Evolutionary conservation across 83 land plant species (phyloP).

Genomic region (Thuja plicata): DNA sequence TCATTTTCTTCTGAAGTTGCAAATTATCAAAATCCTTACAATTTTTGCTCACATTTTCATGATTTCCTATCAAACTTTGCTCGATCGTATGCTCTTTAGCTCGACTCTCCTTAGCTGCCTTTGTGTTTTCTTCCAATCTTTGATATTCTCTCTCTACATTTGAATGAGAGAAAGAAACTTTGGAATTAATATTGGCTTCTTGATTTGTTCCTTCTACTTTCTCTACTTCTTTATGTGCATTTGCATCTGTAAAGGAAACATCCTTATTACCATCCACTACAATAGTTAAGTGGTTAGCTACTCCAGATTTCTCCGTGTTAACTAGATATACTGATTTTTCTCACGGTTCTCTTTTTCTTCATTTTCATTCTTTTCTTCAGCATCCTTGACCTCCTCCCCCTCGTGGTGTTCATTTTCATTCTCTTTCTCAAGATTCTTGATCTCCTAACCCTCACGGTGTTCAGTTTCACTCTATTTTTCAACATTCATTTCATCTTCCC

Average conservation of each 20-base stretch:
- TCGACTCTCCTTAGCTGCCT: not conserved
- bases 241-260: not conserved
- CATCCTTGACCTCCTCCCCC: slow-evolving; percentile 11
- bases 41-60: not conserved
- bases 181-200: not conserved
- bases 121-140: not conserved
- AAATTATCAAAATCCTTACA: slow-evolving; percentile 9
- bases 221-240: slow-evolving; percentile 2
- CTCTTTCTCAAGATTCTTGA: not conserved
- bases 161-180: not conserved
- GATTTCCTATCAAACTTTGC: not conserved
- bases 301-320: not conserved
- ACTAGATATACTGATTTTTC: not conserved
- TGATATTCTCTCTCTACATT: not conserved
- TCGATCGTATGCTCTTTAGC: slow-evolving; percentile 3
- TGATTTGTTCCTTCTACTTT: slow-evolving; percentile 9
- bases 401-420: slow-evolving; percentile 11
- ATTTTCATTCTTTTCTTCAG: not conserved
- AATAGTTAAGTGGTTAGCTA: not conserved
- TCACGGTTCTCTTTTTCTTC: not conserved
- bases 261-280: not conserved
- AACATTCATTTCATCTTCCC: not conserved
- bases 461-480: not conserved
- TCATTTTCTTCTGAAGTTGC: slow-evolving; percentile 10
- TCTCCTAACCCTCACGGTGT: not conserved